A percentile compares a stretch with the other conserved stretches of the same genome.
phyloP scores from a whole-genome alignment of 2,329 filamentous ascomycete species.

The Fonsecaea nubica region DNA sequence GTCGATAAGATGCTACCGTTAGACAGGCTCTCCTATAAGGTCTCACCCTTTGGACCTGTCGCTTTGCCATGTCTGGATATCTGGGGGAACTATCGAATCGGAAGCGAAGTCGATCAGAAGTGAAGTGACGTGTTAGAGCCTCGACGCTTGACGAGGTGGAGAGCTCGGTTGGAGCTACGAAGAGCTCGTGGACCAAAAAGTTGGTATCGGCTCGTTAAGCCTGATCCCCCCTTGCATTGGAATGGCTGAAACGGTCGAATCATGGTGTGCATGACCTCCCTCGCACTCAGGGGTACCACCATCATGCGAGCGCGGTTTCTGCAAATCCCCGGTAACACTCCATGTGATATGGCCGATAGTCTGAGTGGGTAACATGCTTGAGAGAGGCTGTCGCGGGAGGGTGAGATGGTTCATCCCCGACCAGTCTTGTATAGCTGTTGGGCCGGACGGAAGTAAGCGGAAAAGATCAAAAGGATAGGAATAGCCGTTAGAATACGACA shows the following conservation, averaged over 20 bases:
- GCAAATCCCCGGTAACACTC: constrained; percentile 1
- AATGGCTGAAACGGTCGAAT: constrained; percentile 9
- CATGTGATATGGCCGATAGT: constrained; percentile 9
- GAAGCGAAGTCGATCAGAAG: neutral
- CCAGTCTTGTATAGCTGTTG: neutral
- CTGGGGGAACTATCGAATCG: constrained; percentile 1
- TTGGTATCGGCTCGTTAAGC: constrained; percentile 12
- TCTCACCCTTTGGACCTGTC: neutral
- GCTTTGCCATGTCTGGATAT: constrained; percentile 3
- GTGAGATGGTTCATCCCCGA: neutral
- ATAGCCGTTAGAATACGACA: neutral
- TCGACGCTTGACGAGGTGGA: constrained; percentile 4
- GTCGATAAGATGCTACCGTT: neutral
- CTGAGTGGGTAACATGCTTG: constrained; percentile 18
- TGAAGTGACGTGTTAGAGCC: constrained; percentile 24
- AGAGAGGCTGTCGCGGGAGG: constrained; percentile 10
- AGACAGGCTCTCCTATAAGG: neutral
- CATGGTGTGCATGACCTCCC: constrained; percentile 15
- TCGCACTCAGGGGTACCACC: constrained; percentile 19
- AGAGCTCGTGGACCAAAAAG: constrained; percentile 14
- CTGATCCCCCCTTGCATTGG: constrained; percentile 16
- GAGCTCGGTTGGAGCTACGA: constrained; percentile 12
- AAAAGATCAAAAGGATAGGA: constrained; percentile 1
- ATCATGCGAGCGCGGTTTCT: constrained; percentile 11
- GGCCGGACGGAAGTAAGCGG: constrained; percentile 2